phyloP scores from a whole-genome alignment of 257 asterid genomes.

The Anisodus acutangulus region DNA sequence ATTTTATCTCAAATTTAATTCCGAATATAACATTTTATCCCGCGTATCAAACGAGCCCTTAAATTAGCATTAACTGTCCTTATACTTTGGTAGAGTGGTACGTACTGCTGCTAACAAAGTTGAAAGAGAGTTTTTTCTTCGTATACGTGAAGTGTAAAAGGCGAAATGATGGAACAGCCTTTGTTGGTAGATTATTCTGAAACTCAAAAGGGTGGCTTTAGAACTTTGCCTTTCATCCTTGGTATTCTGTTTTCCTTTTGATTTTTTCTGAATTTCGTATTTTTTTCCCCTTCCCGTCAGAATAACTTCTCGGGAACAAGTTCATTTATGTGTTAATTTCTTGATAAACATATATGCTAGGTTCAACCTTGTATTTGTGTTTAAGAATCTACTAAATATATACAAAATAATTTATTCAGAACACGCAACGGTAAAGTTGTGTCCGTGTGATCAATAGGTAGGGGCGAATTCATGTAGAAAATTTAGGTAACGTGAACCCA shows the following conservation, averaged over 20 bases:
- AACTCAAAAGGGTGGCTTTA: constrained; percentile 68
- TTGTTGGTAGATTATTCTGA: constrained; percentile 14
- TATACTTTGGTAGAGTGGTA: background rate
- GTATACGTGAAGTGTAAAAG: background rate
- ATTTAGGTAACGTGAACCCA: too few species aligned
- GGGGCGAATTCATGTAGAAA: too few species aligned
- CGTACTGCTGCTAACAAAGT: background rate
- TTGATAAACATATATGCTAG: background rate
- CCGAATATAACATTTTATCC: too few species aligned
- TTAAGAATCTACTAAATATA: too few species aligned
- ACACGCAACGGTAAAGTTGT: too few species aligned
- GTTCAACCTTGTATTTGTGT: too few species aligned
- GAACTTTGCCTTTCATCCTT: constrained; percentile 69
- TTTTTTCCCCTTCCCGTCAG: too few species aligned
- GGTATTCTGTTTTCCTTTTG: constrained; percentile 37
- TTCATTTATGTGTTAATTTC: background rate
- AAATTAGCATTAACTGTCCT: background rate
- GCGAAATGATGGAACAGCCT: constrained; percentile 18
- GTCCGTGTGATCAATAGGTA: too few species aligned
- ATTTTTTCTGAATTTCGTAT: background rate
- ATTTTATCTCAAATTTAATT: too few species aligned
- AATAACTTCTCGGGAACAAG: background rate
- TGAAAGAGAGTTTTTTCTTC: background rate
- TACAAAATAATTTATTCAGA: too few species aligned
- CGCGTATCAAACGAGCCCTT: too few species aligned